A percentile compares a stretch with the other conserved stretches of the same genome.
Evolutionary conservation across 202 grass and related monocot genomes (phyloP).

Genomic region (Setaria italica): DNA sequence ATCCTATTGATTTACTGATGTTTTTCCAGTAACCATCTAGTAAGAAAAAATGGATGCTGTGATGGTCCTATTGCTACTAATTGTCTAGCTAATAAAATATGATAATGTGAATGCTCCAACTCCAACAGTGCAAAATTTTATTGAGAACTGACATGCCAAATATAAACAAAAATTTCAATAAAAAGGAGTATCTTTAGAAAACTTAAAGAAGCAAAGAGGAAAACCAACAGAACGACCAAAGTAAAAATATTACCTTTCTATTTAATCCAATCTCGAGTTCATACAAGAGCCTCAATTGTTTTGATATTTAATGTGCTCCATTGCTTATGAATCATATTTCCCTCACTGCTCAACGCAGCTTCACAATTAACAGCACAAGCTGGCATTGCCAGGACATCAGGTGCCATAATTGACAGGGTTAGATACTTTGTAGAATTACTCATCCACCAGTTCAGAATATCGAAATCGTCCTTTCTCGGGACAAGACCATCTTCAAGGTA

Average conservation of each 20-base stretch:
- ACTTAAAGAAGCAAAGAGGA: background rate
- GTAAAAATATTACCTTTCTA: constrained; percentile 41
- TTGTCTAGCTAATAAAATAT: constrained; percentile 29
- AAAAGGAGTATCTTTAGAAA: constrained; percentile 10
- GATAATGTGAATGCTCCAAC: no score
- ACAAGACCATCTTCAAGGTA: constrained; percentile 64
- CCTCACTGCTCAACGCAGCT: constrained; percentile 39
- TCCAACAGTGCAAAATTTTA: constrained; percentile 4
- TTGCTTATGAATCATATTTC: constrained; percentile 44
- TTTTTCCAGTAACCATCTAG: background rate
- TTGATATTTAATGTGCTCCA: constrained; percentile 61
- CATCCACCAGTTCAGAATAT: constrained; percentile 69
- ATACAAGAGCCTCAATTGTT: constrained; percentile 63
- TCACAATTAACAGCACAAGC: constrained; percentile 54
- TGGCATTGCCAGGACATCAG: constrained; percentile 60
- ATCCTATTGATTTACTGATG: background rate
- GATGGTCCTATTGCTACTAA: background rate
- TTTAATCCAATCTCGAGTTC: constrained; percentile 59
- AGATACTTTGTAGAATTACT: constrained; percentile 54
- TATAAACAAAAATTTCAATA: background rate
- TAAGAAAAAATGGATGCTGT: constrained; percentile 2
- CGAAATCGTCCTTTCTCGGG: constrained; percentile 65
- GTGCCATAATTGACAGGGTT: constrained; percentile 58
- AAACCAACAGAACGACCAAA: constrained; percentile 24
- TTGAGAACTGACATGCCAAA: background rate